Evolutionary conservation across 1,284 basidiomycete species (phyloP).

Genomic region (Fomitopsis schrenkii): DNA sequence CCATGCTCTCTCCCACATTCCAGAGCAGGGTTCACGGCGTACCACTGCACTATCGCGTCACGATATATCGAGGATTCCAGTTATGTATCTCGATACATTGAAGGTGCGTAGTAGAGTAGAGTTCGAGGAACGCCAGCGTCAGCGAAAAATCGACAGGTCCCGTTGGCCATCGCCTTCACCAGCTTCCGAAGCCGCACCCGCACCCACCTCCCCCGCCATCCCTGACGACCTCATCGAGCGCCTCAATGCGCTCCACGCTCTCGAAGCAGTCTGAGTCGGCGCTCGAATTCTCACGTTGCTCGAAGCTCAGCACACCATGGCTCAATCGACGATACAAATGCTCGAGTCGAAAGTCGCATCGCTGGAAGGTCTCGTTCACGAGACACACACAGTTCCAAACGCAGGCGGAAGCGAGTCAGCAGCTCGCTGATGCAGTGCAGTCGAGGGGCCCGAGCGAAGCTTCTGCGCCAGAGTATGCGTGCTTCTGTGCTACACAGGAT

Average conservation of each 20-base stretch:
- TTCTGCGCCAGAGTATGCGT: too few relatives aligned
- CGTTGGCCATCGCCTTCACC: conserved; percentile 17
- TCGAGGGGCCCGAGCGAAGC: too few relatives aligned
- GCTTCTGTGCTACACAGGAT: too few relatives aligned
- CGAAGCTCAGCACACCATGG: conserved; percentile 75
- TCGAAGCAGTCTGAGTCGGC: conserved; percentile 77
- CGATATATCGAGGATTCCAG: too few relatives aligned
- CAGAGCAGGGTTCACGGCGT: too few relatives aligned
- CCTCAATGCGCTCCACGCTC: conserved; percentile 65
- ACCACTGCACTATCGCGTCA: too few relatives aligned
- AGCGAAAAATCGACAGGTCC: conserved; percentile 13
- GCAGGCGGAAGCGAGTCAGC: conserved; percentile 40
- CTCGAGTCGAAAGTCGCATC: conserved; percentile 68
- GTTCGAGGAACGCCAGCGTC: conserved; percentile 17
- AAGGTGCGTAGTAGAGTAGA: too few relatives aligned
- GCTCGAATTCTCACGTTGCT: conserved; percentile 71
- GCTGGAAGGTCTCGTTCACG: too few relatives aligned
- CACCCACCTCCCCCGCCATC: conserved; percentile 26
- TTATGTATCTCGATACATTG: too few relatives aligned
- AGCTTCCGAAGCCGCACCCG: conserved; percentile 9
- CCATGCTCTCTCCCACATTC: too few relatives aligned
- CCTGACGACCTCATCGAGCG: conserved; percentile 67
- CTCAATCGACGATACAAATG: conserved; percentile 73
- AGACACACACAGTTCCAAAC: conserved; percentile 45
- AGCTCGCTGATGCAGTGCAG: conserved; percentile 35